Conservation (phyloP, 257 asterid species). For the Eucommia ulmoides region DNA sequence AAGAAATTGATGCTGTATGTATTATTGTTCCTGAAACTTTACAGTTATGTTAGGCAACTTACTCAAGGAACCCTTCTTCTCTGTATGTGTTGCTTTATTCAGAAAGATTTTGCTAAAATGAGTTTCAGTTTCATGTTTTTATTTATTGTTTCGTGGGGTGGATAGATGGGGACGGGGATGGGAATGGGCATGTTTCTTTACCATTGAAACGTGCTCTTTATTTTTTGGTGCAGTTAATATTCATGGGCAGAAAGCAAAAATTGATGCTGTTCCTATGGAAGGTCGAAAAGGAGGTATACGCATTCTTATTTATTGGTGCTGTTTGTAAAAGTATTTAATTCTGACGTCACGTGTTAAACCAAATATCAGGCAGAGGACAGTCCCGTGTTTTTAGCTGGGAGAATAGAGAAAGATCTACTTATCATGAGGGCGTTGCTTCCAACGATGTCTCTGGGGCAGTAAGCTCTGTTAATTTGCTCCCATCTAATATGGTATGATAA, state of each 20-base stretch:
- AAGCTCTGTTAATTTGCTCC: constrained; percentile 24
- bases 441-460: constrained; percentile 37
- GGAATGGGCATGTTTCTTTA: no score
- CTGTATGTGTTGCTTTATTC: no score
- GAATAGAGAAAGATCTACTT: constrained; percentile 48
- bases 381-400: constrained; percentile 52
- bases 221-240: constrained; percentile 35
- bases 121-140: no score
- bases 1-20: no score
- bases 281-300: constrained; percentile 56
- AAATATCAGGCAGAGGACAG: constrained; percentile 40
- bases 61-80: no score
- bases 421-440: constrained; percentile 34
- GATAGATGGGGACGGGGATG: no score
- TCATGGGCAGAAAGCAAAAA: constrained; percentile 30
- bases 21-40: no score
- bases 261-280: constrained; percentile 43
- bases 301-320: background rate
- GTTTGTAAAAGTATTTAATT: constrained; percentile 3
- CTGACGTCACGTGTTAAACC: constrained; percentile 12
- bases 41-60: no score
- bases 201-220: no score
- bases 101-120: no score
- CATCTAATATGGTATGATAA: constrained; percentile 20
- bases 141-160: no score